Conservation (phyloP, 2,329 filamentous ascomycete genomes). For the Fusarium sp. region DNA sequence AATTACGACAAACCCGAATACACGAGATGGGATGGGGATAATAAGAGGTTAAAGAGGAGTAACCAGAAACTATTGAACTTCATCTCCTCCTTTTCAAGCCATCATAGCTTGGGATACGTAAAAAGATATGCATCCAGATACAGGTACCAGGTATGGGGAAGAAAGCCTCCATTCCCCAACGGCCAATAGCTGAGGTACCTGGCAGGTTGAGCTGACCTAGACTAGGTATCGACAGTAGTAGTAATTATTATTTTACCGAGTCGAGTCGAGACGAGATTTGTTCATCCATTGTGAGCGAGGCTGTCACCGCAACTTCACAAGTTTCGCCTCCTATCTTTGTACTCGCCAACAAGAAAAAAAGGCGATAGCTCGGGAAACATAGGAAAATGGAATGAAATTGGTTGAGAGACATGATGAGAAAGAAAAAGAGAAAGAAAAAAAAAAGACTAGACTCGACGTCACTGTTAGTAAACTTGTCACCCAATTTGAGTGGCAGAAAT, state of each 20-base stretch:
- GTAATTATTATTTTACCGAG: constrained; percentile 12
- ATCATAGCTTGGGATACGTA: constrained; percentile 7
- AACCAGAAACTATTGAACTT: constrained; percentile 21
- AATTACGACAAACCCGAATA: constrained; percentile 40
- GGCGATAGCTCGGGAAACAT: constrained; percentile 6
- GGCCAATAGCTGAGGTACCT: constrained; percentile 3
- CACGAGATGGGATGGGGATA: constrained; percentile 30
- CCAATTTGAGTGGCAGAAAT: constrained; percentile 18
- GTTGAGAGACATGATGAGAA: constrained; percentile 7
- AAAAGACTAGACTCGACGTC: constrained; percentile 22
- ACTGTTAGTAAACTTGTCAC: constrained; percentile 26
- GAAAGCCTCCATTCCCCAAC: constrained; percentile 38
- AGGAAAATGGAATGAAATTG: background rate
- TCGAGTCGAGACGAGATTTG: constrained; percentile 10
- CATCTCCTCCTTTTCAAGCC: constrained; percentile 21
- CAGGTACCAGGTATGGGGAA: constrained; percentile 7
- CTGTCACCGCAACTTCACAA: constrained; percentile 27
- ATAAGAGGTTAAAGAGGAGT: constrained; percentile 29
- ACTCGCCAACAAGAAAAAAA: constrained; percentile 13
- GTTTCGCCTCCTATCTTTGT: constrained; percentile 9
- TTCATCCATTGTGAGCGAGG: constrained; percentile 15
- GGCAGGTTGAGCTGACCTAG: constrained; percentile 19
- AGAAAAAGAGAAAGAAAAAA: background rate
- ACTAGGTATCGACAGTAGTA: constrained; percentile 4
- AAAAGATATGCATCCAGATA: background rate